These are phyloP conservation scores for Ganoderma leucocontextum DNA, from an alignment of 1,284 basidiomycete species.

Conservation along the genomic window DNA sequence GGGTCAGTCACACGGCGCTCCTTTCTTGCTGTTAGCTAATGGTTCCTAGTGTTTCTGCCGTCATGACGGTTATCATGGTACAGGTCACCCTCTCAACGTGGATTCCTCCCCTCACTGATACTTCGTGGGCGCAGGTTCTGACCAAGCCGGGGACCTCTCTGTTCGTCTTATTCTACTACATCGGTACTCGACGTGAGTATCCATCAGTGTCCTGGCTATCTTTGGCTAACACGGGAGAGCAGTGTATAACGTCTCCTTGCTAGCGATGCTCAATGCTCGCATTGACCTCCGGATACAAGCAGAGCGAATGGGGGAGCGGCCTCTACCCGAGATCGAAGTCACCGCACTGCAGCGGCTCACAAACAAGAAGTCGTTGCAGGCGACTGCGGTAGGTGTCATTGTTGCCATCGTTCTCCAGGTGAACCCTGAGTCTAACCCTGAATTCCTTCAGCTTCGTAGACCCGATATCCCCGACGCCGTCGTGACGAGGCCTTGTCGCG, in stretches of 20 bases:
- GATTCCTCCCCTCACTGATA: neutral
- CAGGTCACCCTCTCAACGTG: no score
- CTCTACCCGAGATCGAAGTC: constrained; percentile 21
- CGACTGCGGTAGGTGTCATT: constrained; percentile 1
- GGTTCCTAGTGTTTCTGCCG: constrained; percentile 15
- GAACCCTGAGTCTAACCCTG: neutral
- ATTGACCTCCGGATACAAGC: constrained; percentile 19
- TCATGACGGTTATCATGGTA: constrained; percentile 22
- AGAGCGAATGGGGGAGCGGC: constrained; percentile 21
- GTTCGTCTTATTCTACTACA: constrained; percentile 30
- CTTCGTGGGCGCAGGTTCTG: neutral
- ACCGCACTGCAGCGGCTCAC: constrained; percentile 8
- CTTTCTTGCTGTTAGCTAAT: neutral
- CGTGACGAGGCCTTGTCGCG: constrained; percentile 3
- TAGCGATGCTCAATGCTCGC: constrained; percentile 24
- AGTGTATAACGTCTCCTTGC: constrained; percentile 27
- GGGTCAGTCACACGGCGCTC: neutral
- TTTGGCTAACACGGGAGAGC: neutral
- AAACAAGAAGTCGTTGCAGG: constrained; percentile 8
- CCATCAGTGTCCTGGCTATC: neutral
- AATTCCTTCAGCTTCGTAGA: neutral
- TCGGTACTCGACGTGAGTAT: constrained; percentile 25
- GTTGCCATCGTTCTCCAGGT: no score
- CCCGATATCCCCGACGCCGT: constrained; percentile 3
- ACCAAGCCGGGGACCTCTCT: constrained; percentile 18